Percentiles rank a stretch among this genome's conserved stretches.
Evolutionary conservation across 257 asterid species (phyloP).

Genomic region (Solanum pinnatisectum): DNA sequence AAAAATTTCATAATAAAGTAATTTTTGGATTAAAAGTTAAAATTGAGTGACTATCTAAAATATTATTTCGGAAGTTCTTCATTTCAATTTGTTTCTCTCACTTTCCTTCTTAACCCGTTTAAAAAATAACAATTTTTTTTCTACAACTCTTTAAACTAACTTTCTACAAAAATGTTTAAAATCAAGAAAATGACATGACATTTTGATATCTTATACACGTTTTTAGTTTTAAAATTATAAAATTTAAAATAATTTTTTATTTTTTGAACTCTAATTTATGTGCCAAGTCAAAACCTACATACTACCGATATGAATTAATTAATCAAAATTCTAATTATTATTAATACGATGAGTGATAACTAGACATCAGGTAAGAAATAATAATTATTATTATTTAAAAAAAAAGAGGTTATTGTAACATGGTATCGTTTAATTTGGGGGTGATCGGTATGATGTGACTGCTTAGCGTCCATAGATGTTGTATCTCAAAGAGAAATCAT

Average conservation of each 20-base stretch:
- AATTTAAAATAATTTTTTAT: not conserved
- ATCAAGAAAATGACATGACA: fast-evolving
- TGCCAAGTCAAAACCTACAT: not conserved
- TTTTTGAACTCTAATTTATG: not conserved
- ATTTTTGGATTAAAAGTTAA: too few relatives aligned
- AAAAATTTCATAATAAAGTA: too few relatives aligned
- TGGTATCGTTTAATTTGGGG: not conserved
- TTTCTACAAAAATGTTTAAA: not conserved
- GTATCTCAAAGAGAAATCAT: not conserved
- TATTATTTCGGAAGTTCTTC: not conserved
- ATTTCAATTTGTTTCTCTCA: not conserved
- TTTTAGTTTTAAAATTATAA: not conserved
- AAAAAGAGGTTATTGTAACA: not conserved
- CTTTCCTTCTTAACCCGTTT: fast-evolving
- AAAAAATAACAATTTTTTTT: not conserved
- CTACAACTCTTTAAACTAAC: not conserved
- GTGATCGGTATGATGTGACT: not conserved
- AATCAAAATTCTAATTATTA: not conserved
- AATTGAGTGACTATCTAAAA: fast-evolving
- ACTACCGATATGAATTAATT: not conserved
- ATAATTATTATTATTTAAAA: too few relatives aligned
- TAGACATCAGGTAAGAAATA: not conserved
- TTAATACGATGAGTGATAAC: not conserved
- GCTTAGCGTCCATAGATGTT: not conserved
- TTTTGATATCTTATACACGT: not conserved